phyloP scores from a whole-genome alignment of 2,329 filamentous ascomycete genomes.

The Curvularia hawaiiensis region DNA sequence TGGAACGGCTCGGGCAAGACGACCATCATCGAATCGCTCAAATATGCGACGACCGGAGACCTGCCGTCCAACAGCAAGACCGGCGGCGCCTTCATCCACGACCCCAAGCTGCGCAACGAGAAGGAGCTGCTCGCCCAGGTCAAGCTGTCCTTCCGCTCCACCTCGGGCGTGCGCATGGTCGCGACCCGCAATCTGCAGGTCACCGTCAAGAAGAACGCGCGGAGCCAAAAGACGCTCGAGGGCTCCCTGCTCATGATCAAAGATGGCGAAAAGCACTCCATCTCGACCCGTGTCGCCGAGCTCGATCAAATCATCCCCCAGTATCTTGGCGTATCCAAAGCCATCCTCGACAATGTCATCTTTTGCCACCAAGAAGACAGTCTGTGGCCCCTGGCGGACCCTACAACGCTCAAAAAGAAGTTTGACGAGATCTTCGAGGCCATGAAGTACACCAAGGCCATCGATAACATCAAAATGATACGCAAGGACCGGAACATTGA shows the following conservation, averaged over 20 bases:
- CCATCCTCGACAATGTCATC: conserved; percentile 91
- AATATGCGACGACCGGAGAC: conserved; percentile 95
- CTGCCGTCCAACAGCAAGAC: conserved; percentile 87
- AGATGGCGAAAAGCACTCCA: conserved; percentile 77
- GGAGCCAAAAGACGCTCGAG: conserved; percentile 83
- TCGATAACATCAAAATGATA: conserved; percentile 89
- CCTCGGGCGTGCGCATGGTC: conserved; percentile 78
- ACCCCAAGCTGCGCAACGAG: conserved; percentile 89
- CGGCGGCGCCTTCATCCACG: conserved; percentile 92
- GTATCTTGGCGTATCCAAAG: conserved; percentile 85
- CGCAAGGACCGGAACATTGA: conserved; percentile 82
- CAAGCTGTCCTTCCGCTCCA: conserved; percentile 83
- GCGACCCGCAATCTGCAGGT: conserved; percentile 84
- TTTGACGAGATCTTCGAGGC: conserved; percentile 99
- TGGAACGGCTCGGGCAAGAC: conserved; percentile 98
- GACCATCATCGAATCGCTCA: conserved; percentile 97
- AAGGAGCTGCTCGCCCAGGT: conserved; percentile 91
- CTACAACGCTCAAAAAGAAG: conserved; percentile 81
- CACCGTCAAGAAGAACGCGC: conserved; percentile 79
- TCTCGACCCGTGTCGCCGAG: conserved; percentile 81
- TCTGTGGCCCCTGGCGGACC: conserved; percentile 93
- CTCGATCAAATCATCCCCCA: conserved; percentile 84
- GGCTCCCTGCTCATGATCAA: conserved; percentile 75
- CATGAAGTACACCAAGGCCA: conserved; percentile 94
- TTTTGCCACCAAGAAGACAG: conserved; percentile 99